A percentile compares a stretch with the other conserved stretches of the same genome.
Evolutionary conservation across 179 eudicot genomes (phyloP).

Genomic region (Beta lomatogona): DNA sequence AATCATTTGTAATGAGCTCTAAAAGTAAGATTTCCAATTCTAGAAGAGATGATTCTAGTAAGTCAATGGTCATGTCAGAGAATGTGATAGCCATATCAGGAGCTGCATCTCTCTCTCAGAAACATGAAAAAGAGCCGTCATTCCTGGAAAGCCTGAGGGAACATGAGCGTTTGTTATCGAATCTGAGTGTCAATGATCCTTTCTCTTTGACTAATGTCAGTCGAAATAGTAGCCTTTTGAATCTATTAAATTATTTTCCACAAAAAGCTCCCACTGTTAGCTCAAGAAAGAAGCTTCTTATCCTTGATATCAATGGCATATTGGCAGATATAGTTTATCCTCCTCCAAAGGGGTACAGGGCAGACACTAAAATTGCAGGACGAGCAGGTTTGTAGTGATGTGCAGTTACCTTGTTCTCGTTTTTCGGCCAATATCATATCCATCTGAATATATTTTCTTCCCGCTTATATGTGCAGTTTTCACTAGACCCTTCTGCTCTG

Average conservation of each 20-base stretch:
- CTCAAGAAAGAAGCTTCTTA: constrained; percentile 71
- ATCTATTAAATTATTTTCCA: constrained; percentile 38
- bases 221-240: constrained; percentile 30
- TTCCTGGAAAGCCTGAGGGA: constrained; percentile 27
- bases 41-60: neutral
- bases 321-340: constrained; percentile 82
- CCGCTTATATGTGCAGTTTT: constrained; percentile 57
- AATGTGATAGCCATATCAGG: constrained; percentile 19
- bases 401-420: neutral
- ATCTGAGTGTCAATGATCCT: constrained; percentile 31
- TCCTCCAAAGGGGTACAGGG: constrained; percentile 67
- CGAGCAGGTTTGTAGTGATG: constrained; percentile 60
- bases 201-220: constrained; percentile 32
- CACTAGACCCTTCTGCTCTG: constrained; percentile 72
- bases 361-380: constrained; percentile 61
- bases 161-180: constrained; percentile 28
- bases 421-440: neutral
- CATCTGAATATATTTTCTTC: constrained; percentile 18
- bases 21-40: constrained; percentile 16
- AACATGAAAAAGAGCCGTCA: constrained; percentile 21
- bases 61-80: constrained; percentile 21
- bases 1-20: neutral
- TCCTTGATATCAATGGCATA: constrained; percentile 90
- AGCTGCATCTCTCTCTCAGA: constrained; percentile 28
- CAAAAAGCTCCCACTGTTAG: constrained; percentile 37